Percentiles rank a stretch among this genome's conserved stretches.
These are phyloP conservation scores for Tricholoma matsutake DNA, from an alignment of 768 basidiomycete species.

Conservation along the genomic window DNA sequence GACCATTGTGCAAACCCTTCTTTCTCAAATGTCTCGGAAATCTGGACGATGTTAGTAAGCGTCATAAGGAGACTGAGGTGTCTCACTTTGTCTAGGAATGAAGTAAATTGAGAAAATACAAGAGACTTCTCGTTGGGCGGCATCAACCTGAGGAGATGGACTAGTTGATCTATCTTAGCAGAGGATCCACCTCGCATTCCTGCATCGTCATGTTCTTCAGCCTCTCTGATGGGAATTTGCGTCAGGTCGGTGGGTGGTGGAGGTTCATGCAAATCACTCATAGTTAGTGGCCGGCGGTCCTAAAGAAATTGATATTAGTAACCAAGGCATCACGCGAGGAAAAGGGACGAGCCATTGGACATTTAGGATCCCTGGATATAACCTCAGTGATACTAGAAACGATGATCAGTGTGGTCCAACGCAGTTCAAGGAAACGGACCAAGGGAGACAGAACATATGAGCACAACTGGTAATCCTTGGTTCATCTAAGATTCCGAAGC, in stretches of 20 bases:
- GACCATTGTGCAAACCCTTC: constrained; percentile 47
- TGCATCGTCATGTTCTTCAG: constrained; percentile 36
- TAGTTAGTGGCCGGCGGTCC: constrained; percentile 66
- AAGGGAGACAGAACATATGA: constrained; percentile 70
- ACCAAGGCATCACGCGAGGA: not conserved
- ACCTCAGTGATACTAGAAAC: constrained; percentile 61
- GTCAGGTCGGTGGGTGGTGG: constrained; percentile 67
- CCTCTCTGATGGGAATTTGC: constrained; percentile 45
- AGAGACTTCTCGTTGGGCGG: constrained; percentile 73
- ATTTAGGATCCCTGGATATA: constrained; percentile 67
- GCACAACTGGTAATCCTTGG: constrained; percentile 72
- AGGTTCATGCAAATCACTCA: constrained; percentile 59
- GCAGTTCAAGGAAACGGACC: constrained; percentile 37
- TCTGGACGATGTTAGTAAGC: constrained; percentile 37
- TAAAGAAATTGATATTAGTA: constrained; percentile 23
- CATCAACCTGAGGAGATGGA: constrained; percentile 68
- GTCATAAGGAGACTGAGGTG: not conserved
- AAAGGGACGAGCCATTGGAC: constrained; percentile 65
- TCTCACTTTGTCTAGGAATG: constrained; percentile 74
- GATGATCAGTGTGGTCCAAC: not conserved
- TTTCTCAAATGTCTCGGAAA: constrained; percentile 64
- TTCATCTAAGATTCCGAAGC: constrained; percentile 56
- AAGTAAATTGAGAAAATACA: constrained; percentile 89
- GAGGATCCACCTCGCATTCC: constrained; percentile 57
- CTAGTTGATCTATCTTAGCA: constrained; percentile 81